Evolutionary conservation across 2,329 filamentous ascomycete species (phyloP).

Genomic region (Botrytis deweyae): DNA sequence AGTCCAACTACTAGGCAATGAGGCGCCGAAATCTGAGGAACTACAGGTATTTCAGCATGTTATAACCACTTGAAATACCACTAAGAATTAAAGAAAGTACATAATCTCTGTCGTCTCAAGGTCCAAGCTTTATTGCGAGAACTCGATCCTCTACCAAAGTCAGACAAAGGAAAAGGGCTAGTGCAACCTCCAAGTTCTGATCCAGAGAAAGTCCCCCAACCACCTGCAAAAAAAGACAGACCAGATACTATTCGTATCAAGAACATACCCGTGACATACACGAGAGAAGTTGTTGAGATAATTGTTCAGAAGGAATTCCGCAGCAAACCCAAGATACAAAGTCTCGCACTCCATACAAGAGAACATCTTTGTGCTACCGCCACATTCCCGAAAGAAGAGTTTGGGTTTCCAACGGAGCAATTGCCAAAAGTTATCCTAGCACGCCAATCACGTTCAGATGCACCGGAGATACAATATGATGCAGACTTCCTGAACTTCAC

Average conservation of each 20-base stretch:
- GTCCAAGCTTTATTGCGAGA: not conserved
- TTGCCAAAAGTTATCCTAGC: not conserved
- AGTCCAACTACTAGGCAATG: not conserved
- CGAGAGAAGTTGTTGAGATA: not conserved
- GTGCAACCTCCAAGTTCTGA: not conserved
- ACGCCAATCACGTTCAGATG: not conserved
- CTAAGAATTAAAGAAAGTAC: not conserved
- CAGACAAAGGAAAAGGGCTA: not conserved
- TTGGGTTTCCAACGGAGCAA: not conserved
- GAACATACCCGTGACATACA: conserved; percentile 14
- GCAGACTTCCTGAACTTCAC: conserved; percentile 11
- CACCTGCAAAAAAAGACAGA: not conserved
- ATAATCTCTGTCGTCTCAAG: conserved; percentile 5
- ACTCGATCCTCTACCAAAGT: not conserved
- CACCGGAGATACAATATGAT: conserved; percentile 12
- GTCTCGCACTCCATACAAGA: not conserved
- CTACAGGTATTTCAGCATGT: not conserved
- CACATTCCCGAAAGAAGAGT: conserved; percentile 7
- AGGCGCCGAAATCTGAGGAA: not conserved
- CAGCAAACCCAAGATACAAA: conserved; percentile 11
- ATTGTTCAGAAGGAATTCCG: not conserved
- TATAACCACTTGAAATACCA: not conserved
- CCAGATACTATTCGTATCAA: conserved; percentile 19
- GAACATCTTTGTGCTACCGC: conserved; percentile 9
- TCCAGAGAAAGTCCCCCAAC: not conserved